These are phyloP conservation scores for Syzygium oleosum DNA, from an alignment of 345 rosid genomes.

Conservation along the genomic window DNA sequence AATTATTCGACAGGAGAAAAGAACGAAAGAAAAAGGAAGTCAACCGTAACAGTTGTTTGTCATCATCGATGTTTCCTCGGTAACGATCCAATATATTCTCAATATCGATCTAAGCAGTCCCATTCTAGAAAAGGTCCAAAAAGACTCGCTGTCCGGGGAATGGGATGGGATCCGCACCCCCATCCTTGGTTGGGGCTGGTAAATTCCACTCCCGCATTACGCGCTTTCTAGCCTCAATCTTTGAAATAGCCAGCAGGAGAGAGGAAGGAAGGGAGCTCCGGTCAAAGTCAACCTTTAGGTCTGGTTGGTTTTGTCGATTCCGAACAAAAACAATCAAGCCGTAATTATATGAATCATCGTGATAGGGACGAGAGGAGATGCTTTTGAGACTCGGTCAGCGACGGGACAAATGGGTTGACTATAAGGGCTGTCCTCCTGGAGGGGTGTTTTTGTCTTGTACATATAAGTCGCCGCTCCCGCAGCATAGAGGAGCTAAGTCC, in stretches of 20 bases:
- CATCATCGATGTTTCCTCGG: background rate
- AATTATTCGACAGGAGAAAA: no score
- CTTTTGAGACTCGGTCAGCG: background rate
- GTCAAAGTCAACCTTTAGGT: background rate
- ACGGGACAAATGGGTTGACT: background rate
- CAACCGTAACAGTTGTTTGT: background rate
- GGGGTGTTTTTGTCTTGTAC: background rate
- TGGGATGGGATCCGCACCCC: background rate
- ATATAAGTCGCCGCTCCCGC: background rate
- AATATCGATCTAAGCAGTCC: background rate
- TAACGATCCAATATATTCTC: background rate
- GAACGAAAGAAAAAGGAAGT: background rate
- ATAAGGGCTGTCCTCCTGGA: background rate
- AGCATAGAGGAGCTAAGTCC: background rate
- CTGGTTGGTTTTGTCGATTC: background rate
- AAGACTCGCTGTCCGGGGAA: background rate
- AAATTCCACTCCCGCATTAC: background rate
- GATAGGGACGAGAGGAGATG: background rate
- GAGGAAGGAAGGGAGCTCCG: background rate
- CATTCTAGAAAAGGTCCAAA: background rate
- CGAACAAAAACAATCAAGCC: background rate
- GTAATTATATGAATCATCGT: background rate
- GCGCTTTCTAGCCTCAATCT: background rate
- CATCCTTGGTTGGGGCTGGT: background rate
- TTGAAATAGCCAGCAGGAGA: background rate